Evolutionary conservation across 78 protist species (phyloP), one percentile per base, ranked within the genome.

Genomic region (Planoprotostelium fungivorum): DNA sequence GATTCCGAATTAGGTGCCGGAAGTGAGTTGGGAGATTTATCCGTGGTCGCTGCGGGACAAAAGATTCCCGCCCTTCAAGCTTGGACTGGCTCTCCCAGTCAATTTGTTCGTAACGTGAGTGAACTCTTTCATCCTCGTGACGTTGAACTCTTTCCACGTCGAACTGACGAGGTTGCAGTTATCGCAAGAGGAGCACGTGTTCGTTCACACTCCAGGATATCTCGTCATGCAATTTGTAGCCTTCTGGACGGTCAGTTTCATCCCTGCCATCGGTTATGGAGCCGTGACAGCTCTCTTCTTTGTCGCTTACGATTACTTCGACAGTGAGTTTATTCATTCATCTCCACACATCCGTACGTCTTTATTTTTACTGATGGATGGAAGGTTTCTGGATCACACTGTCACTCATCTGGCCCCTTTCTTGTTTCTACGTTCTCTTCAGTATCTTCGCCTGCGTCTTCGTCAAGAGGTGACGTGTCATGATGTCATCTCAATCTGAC

Each of bases 11-110:
- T 51, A 5, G 31, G 73, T 51, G 73, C 5, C 31, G 73, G 73
- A 51, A 25, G 31, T 5, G 73, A 51, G 16, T 5, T 51, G 31
- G 73, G 73, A 51, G 73, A 51, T 51, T 51, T 51, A 51, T 51
- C 73, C 73, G 73, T 51, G 73, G 73, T 51, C 73, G 73, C 73
- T 51, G 5, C 73, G 73, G 73, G 73, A 51, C 73, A 51, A 51
- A 51, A 5, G 5, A 51, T 51, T 16, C 73, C 73, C 73, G 31
- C 73, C 73, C 16, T 51, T 16, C 73, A 51, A 16, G 16, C 31
- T 16, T 51, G 73, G 73, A 16, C 73, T 5, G 73, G 73, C 31
- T 51, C 73, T 16, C 73, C 73, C 73, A 25, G 31, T 16, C 73
- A 51, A 51, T 51, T 25, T 51, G 73, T 51, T 16, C 73, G 73